A percentile compares a stretch with the other conserved stretches of the same genome.
These are phyloP conservation scores for Macrophomina tecta DNA, from an alignment of 2,329 filamentous ascomycete species.

Conservation along the genomic window DNA sequence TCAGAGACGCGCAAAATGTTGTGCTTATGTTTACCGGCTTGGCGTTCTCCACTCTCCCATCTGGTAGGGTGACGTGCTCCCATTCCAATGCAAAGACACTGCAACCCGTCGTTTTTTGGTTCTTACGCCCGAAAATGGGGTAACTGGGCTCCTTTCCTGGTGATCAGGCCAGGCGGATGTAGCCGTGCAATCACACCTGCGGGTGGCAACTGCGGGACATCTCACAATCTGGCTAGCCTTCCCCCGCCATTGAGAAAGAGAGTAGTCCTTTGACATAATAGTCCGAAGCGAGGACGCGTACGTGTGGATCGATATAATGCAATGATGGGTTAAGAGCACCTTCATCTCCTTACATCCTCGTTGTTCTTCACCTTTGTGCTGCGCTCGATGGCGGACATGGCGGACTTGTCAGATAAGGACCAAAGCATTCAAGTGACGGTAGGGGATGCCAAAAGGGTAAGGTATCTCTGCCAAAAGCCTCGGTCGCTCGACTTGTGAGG, in stretches of 20 bases:
- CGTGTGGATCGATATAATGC: not conserved
- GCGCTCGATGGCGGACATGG: not conserved
- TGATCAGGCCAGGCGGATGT: not conserved
- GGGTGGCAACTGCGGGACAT: not conserved
- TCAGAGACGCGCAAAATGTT: slow-evolving; percentile 15
- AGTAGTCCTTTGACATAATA: not conserved
- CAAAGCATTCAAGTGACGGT: not conserved
- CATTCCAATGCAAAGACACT: not conserved
- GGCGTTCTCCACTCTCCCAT: slow-evolving; percentile 4
- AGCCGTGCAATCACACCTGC: not conserved
- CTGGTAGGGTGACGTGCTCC: not conserved
- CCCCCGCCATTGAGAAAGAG: not conserved
- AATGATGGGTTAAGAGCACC: no score
- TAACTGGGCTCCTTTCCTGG: not conserved
- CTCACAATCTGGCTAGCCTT: not conserved
- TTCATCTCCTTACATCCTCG: no score
- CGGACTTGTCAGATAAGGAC: not conserved
- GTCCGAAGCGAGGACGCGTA: slow-evolving; percentile 3
- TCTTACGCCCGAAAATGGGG: not conserved
- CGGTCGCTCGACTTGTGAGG: not conserved
- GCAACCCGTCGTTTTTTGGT: not conserved
- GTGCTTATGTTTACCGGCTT: slow-evolving; percentile 8
- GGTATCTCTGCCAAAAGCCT: not conserved
- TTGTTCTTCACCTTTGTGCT: no score
- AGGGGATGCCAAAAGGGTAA: not conserved